phyloP scores from a whole-genome alignment of 192 early-diverging fungal genomes.

The Coemansia sp. region DNA sequence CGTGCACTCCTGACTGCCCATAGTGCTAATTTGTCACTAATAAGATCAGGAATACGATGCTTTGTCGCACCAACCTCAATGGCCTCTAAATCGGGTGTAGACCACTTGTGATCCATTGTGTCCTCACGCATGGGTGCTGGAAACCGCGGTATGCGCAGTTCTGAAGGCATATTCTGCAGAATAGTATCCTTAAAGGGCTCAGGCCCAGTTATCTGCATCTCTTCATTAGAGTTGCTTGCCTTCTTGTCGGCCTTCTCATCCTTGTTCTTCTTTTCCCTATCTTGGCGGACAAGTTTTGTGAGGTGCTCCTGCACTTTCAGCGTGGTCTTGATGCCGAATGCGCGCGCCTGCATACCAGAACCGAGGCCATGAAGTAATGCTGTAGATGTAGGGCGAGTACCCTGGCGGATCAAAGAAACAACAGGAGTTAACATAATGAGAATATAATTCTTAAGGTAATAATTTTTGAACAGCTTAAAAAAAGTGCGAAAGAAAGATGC shows the following conservation, averaged over 20 bases:
- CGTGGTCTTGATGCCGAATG: slow-evolving; percentile 52
- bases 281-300: slow-evolving; percentile 23
- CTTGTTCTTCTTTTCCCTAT: slow-evolving; percentile 7
- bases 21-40: slow-evolving; percentile 65
- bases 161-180: slow-evolving; percentile 37
- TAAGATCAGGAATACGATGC: slow-evolving; percentile 61
- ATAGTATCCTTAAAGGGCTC: slow-evolving; percentile 25
- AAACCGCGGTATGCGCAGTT: slow-evolving; percentile 37
- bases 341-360: slow-evolving; percentile 21
- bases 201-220: slow-evolving; percentile 27
- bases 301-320: slow-evolving; percentile 46
- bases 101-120: slow-evolving; percentile 56
- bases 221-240: background rate
- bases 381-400: slow-evolving; percentile 2
- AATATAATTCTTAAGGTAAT: background rate
- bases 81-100: slow-evolving; percentile 59
- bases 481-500: background rate
- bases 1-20: slow-evolving; percentile 64
- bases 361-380: background rate
- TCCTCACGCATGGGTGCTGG: slow-evolving; percentile 64
- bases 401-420: slow-evolving; percentile 7
- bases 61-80: slow-evolving; percentile 60
- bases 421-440: slow-evolving; percentile 7
- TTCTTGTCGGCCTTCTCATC: too few species aligned
- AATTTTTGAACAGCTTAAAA: background rate